These are phyloP conservation scores for Panellus pusillus DNA, from an alignment of 768 basidiomycete genomes.

Conservation along the genomic window DNA sequence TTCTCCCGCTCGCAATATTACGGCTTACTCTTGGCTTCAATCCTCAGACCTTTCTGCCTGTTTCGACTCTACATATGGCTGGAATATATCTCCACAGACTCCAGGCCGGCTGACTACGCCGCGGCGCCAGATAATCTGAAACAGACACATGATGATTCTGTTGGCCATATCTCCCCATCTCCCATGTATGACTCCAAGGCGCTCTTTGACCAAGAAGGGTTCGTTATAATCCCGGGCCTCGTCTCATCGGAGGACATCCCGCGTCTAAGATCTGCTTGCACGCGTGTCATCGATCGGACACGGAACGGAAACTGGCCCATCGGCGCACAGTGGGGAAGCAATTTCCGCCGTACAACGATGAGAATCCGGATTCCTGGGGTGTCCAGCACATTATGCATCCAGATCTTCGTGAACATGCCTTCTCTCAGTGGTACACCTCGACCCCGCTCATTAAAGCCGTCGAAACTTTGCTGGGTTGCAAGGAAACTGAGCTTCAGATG, in stretches of 20 bases:
- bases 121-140: no score
- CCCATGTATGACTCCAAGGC: conserved; percentile 34
- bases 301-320: conserved; percentile 62
- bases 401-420: conserved; percentile 56
- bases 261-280: conserved; percentile 50
- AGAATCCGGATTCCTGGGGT: conserved; percentile 72
- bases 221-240: conserved; percentile 60
- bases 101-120: no score
- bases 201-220: conserved; percentile 63
- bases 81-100: no score
- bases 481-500: conserved; percentile 66
- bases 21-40: no score
- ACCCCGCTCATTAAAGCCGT: conserved; percentile 44
- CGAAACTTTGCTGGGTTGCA: conserved; percentile 52
- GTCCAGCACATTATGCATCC: conserved; percentile 85
- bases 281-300: conserved; percentile 49
- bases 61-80: no score
- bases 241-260: conserved; percentile 40
- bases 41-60: no score
- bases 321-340: conserved; percentile 75
- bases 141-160: no score
- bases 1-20: no score
- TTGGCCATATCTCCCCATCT: background rate
- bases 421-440: conserved; percentile 70
- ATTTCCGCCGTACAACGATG: conserved; percentile 69